phyloP scores from a whole-genome alignment of 2,329 filamentous ascomycete species.

The Aspergillus quadricinctus region DNA sequence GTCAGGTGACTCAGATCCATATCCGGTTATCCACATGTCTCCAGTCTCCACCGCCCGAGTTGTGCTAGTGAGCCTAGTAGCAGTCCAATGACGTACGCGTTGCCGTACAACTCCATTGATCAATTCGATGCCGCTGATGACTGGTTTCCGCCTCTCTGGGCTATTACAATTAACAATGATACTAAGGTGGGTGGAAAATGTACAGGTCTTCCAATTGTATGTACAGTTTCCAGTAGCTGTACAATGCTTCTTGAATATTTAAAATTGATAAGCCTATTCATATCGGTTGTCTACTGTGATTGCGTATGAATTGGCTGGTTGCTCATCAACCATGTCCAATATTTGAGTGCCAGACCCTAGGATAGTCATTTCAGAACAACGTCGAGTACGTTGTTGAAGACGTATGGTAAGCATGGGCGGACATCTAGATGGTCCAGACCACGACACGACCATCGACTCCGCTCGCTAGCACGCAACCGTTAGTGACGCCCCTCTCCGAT shows the following conservation, averaged over 20 bases:
- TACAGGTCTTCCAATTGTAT: too few species aligned
- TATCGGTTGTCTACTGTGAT: not conserved
- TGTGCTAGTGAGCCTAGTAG: not conserved
- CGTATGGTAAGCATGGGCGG: not conserved
- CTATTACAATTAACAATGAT: too few species aligned
- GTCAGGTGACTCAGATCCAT: not conserved
- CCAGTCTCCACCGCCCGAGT: not conserved
- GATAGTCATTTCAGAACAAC: not conserved
- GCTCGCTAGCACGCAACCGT: constrained; percentile 53
- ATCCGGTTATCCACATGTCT: not conserved
- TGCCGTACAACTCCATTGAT: too few species aligned
- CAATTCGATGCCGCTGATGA: too few species aligned
- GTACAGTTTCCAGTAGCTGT: too few species aligned
- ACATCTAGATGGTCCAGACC: constrained; percentile 63
- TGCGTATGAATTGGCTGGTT: not conserved
- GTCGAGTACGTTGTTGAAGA: not conserved
- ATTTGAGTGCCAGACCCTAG: not conserved
- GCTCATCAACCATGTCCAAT: not conserved
- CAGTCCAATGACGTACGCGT: not conserved
- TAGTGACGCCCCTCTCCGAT: constrained; percentile 8
- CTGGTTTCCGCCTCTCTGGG: too few species aligned
- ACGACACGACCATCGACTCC: constrained; percentile 80
- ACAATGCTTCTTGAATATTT: not conserved
- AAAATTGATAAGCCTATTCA: not conserved
- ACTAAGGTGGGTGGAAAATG: too few species aligned